Percentiles rank a stretch among this genome's conserved stretches.
These are phyloP conservation scores for Botrytis cinerea DNA, from an alignment of 2,329 filamentous ascomycete species.

Conservation along the genomic window DNA sequence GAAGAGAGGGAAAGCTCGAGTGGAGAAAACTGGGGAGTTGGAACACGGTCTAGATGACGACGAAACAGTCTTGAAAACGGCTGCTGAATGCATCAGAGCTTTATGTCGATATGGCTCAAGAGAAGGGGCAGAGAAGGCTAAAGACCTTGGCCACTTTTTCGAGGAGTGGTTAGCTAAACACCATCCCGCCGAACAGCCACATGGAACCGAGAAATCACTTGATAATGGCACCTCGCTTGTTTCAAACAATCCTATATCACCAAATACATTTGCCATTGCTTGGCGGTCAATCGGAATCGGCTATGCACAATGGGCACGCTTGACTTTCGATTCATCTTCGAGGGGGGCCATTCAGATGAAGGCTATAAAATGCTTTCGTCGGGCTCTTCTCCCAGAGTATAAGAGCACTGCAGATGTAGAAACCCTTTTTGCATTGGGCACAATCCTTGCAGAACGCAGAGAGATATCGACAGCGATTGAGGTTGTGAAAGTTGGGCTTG, in stretches of 20 bases:
- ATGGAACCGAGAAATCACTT: slow-evolving; percentile 23
- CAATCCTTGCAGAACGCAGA: slow-evolving; percentile 86
- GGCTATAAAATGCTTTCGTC: slow-evolving; percentile 74
- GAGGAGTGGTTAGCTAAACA: slow-evolving; percentile 73
- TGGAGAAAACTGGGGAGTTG: slow-evolving; percentile 72
- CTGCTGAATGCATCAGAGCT: slow-evolving; percentile 76
- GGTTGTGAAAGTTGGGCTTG: slow-evolving; percentile 74
- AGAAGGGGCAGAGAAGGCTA: slow-evolving; percentile 76
- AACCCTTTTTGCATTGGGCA: slow-evolving; percentile 75
- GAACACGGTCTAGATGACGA: slow-evolving; percentile 78
- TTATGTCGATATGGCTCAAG: slow-evolving; percentile 79
- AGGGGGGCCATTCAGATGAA: slow-evolving; percentile 74
- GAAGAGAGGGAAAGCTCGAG: slow-evolving; percentile 78
- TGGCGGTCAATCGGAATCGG: slow-evolving; percentile 86
- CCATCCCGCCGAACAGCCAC: slow-evolving; percentile 35
- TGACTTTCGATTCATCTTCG: slow-evolving; percentile 72
- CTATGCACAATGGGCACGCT: slow-evolving; percentile 82
- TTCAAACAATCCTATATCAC: slow-evolving; percentile 50
- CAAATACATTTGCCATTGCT: slow-evolving; percentile 64
- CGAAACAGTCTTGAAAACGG: slow-evolving; percentile 72
- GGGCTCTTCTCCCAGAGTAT: slow-evolving; percentile 67
- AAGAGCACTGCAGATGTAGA: slow-evolving; percentile 69
- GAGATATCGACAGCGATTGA: slow-evolving; percentile 81
- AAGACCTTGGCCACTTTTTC: slow-evolving; percentile 68
- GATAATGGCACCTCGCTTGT: slow-evolving; percentile 30